Conservation (phyloP, 495 filamentous ascomycete species). For the Glarea lozoyensis region DNA sequence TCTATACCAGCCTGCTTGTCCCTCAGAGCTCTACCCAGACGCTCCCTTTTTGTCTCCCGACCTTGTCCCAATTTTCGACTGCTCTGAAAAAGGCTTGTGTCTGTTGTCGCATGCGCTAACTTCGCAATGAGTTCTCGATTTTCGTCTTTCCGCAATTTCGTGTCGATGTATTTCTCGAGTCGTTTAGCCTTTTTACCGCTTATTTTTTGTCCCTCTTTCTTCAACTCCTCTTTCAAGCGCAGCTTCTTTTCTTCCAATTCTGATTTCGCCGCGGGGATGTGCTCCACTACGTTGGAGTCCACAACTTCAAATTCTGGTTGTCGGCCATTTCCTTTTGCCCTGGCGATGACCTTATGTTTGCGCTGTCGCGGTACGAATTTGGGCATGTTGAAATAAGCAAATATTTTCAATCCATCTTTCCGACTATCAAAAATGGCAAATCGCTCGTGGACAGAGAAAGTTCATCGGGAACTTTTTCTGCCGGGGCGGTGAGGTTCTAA, state of each 20-base stretch:
- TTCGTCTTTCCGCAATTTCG: slow-evolving; percentile 89
- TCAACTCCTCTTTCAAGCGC: slow-evolving; percentile 47
- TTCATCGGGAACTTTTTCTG: background rate
- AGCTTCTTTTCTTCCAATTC: slow-evolving; percentile 61
- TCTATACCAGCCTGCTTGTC: slow-evolving; percentile 29
- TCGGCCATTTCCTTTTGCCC: slow-evolving; percentile 37
- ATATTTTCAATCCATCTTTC: background rate
- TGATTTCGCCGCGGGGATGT: slow-evolving; percentile 49
- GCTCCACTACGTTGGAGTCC: slow-evolving; percentile 64
- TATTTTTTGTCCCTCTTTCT: slow-evolving; percentile 65
- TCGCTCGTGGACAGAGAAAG: too few species aligned
- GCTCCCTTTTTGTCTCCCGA: slow-evolving; percentile 56
- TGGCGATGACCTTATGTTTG: slow-evolving; percentile 63
- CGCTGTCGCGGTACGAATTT: slow-evolving; percentile 73
- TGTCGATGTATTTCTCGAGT: slow-evolving; percentile 96
- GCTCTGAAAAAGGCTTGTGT: slow-evolving; percentile 71
- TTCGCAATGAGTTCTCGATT: slow-evolving; percentile 77
- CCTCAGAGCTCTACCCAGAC: slow-evolving; percentile 46
- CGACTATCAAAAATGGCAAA: background rate
- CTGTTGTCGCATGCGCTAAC: slow-evolving; percentile 65
- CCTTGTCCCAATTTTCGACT: slow-evolving; percentile 63
- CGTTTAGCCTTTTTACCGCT: slow-evolving; percentile 90
- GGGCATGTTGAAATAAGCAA: slow-evolving; percentile 41
- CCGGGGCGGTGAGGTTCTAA: background rate
- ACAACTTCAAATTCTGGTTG: slow-evolving; percentile 25